Percentiles rank a stretch among this genome's conserved stretches.
phyloP scores from a whole-genome alignment of 1,284 basidiomycete genomes.

The Ganoderma lucidum region DNA sequence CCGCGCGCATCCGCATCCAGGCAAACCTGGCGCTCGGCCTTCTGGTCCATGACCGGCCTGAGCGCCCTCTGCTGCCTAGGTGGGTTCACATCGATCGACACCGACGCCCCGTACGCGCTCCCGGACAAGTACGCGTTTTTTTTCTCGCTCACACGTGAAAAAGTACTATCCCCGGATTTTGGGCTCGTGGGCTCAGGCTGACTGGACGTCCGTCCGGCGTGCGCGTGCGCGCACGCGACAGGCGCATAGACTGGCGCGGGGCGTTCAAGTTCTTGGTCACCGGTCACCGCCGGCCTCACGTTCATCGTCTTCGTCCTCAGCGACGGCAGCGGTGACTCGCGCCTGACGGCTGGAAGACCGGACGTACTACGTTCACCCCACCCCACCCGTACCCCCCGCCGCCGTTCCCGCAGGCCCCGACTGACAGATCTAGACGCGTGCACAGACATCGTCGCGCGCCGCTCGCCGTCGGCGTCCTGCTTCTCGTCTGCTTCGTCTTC shows the following conservation, averaged over 20 bases:
- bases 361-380: slow-evolving; percentile 52
- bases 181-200: too few relatives aligned
- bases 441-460: slow-evolving; percentile 67
- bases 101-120: slow-evolving; percentile 52
- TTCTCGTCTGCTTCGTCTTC: slow-evolving; percentile 66
- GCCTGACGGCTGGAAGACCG: slow-evolving; percentile 76
- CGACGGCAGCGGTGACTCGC: slow-evolving; percentile 68
- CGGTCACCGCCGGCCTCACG: slow-evolving; percentile 80
- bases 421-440: neutral
- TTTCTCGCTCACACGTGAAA: too few relatives aligned
- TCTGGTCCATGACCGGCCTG: slow-evolving; percentile 58
- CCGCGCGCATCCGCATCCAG: slow-evolving; percentile 32
- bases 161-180: too few relatives aligned
- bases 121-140: slow-evolving; percentile 46
- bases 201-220: too few relatives aligned
- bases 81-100: slow-evolving; percentile 55
- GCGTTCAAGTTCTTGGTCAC: slow-evolving; percentile 48
- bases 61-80: slow-evolving; percentile 48
- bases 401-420: neutral
- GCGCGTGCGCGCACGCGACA: slow-evolving; percentile 17
- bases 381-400: slow-evolving; percentile 21
- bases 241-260: slow-evolving; percentile 85
- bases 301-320: slow-evolving; percentile 84
- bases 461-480: slow-evolving; percentile 67
- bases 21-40: slow-evolving; percentile 62